These are phyloP conservation scores for Anacardium occidentale DNA, from an alignment of 345 rosid species.

Conservation along the genomic window DNA sequence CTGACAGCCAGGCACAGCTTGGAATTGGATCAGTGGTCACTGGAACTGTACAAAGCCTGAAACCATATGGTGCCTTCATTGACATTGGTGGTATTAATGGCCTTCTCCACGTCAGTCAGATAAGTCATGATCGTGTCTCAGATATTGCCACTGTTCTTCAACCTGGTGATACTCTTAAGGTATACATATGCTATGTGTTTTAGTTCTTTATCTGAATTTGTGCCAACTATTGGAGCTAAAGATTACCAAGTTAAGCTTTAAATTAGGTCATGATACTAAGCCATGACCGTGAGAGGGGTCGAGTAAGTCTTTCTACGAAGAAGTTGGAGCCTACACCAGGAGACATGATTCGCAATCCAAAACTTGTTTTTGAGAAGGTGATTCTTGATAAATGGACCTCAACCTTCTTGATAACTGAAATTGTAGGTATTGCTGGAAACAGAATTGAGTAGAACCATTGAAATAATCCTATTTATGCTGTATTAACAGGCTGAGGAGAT, in stretches of 20 bases:
- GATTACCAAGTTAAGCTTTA: conserved; percentile 10
- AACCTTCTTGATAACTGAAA: background rate
- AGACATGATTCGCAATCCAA: conserved; percentile 97
- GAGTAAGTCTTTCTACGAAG: conserved; percentile 97
- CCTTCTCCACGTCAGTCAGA: conserved; percentile 97
- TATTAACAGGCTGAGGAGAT: conserved; percentile 90
- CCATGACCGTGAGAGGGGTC: conserved; percentile 95
- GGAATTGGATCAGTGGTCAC: conserved; percentile 91
- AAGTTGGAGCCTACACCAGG: conserved; percentile 98
- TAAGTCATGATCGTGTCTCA: conserved; percentile 91
- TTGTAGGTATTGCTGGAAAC: background rate
- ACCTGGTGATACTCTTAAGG: conserved; percentile 94
- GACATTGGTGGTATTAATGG: conserved; percentile 97
- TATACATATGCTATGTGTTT: conserved; percentile 16
- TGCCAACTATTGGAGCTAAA: background rate
- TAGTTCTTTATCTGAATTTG: conserved; percentile 3
- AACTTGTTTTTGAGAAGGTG: conserved; percentile 98
- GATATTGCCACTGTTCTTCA: conserved; percentile 97
- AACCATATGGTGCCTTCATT: conserved; percentile 95
- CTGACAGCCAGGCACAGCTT: conserved; percentile 92
- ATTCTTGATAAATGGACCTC: background rate
- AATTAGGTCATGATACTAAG: conserved; percentile 88
- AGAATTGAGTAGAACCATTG: background rate
- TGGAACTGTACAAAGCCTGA: conserved; percentile 91
- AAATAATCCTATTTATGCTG: background rate